phyloP scores from a whole-genome alignment of 192 early-diverging fungal species.

The Rhizoclosmatium sp. region DNA sequence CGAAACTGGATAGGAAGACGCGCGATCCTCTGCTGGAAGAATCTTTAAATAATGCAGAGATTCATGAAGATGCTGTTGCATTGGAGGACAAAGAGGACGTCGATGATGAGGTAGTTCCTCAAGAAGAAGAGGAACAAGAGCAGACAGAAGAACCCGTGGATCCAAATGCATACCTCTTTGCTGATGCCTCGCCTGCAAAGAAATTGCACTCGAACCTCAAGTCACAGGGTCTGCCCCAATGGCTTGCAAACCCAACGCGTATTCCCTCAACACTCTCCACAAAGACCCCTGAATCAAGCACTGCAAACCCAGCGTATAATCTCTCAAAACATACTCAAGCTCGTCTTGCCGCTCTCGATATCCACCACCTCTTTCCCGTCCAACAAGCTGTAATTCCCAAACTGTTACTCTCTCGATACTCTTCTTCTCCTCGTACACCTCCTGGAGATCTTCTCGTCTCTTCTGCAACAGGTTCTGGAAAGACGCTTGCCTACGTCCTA shows the following conservation, averaged over 20 bases:
- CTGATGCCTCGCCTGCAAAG: neutral
- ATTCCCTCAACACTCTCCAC: constrained; percentile 67
- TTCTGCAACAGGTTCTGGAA: constrained; percentile 94
- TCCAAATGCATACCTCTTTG: neutral
- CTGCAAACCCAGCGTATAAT: constrained; percentile 59
- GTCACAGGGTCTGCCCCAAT: constrained; percentile 81
- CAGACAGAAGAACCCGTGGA: neutral
- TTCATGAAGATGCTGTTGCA: neutral
- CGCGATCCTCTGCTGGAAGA: neutral
- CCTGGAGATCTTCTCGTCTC: constrained; percentile 93
- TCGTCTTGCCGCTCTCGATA: constrained; percentile 66
- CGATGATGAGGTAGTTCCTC: neutral
- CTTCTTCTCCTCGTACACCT: constrained; percentile 71
- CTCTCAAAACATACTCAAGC: constrained; percentile 61
- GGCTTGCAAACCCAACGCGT: constrained; percentile 83
- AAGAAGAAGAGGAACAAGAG: neutral
- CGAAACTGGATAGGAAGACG: constrained; percentile 21
- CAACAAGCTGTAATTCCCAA: constrained; percentile 87
- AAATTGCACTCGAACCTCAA: constrained; percentile 22
- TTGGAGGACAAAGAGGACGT: neutral
- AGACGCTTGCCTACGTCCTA: constrained; percentile 94
- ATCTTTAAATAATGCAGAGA: neutral
- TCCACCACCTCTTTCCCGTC: constrained; percentile 85
- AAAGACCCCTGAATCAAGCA: constrained; percentile 40
- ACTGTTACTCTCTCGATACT: constrained; percentile 70